Evolutionary conservation across 164 flowering plant species (phyloP), one percentile per base, ranked within the genome.

Genomic region (Magnolia changhungtana): DNA sequence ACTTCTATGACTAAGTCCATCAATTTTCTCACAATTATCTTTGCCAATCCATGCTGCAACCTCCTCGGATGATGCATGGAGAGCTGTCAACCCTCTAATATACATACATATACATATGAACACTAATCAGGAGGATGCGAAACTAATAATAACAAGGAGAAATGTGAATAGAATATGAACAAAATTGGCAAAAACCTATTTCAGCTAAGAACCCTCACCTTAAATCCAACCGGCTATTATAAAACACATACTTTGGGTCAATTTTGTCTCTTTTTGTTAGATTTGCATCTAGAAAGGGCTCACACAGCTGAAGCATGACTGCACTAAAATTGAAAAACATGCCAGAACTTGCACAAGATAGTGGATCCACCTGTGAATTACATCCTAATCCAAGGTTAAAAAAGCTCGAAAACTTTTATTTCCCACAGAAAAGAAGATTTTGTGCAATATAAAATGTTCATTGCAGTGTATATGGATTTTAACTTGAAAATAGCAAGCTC

Each of bases 51-150:
- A 94, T 77, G 83, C 87, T 71, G 89, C 50, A 81, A 92, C 90
- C 86, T 96, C 99, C 83, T 96, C 99, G 3, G 97, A 90, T 75
- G 99, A 94, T 79, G 99, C 98, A 81, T 90, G 96, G 23, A 96
- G 85, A 69, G 99, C 98, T 67, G 99, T 96, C 87, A 96, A 83
- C 45, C 77, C 91, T 73, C 99, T 96, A 74, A 81, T 50, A 80
- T 51, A 65, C 37, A 69, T 72, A 23, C 45, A 37, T 37, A 37
- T 37, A 37, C 45, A 37, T 76, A 9, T 72, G 71, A 52, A 20
- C 73, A 84, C 31, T 2, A 74, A 64, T 80, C 74, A 83, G 76
- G 58, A 80, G 64, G 49, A 63, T n/a, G 61, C 4, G 11, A 61
- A 70, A 50, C 66, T 27, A 67, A 52, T 13, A 73, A n/a, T 10